Conservation (phyloP, 1,284 basidiomycete genomes). For the Boletus smithii region DNA sequence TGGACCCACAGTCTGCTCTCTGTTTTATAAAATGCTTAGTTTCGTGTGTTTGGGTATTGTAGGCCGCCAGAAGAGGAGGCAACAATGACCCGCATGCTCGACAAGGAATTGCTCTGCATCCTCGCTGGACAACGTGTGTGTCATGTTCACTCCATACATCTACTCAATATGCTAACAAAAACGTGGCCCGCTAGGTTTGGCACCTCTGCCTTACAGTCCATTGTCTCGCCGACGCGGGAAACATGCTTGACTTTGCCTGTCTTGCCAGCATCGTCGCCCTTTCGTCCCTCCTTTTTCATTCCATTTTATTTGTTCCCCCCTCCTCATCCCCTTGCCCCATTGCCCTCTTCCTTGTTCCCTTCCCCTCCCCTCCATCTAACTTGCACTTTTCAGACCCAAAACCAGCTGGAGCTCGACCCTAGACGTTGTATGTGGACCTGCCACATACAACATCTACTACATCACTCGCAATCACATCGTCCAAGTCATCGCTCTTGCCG, state of each 20-base stretch:
- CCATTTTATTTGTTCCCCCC: too few species aligned
- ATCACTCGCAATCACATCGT: too few species aligned
- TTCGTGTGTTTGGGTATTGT: not conserved
- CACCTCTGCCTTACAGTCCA: slow-evolving; percentile 86
- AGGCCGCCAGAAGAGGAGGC: slow-evolving; percentile 92
- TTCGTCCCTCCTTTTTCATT: too few species aligned
- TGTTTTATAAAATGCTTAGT: not conserved
- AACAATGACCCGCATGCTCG: slow-evolving; percentile 84
- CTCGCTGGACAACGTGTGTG: slow-evolving; percentile 87
- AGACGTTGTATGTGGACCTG: too few species aligned
- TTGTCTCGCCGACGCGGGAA: slow-evolving; percentile 87
- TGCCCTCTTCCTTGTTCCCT: too few species aligned
- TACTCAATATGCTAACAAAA: not conserved
- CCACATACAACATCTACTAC: too few species aligned
- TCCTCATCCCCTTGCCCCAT: too few species aligned
- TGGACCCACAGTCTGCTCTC: not conserved
- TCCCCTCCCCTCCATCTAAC: too few species aligned
- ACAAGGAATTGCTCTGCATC: slow-evolving; percentile 94
- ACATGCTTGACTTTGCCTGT: slow-evolving; percentile 93
- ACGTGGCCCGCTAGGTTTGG: slow-evolving; percentile 72
- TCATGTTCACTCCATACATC: slow-evolving; percentile 3
- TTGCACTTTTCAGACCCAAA: too few species aligned
- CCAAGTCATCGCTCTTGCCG: too few species aligned
- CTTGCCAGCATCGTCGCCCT: slow-evolving; percentile 87
- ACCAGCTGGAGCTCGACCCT: too few species aligned